Evolutionary conservation across 2,329 filamentous ascomycete genomes (phyloP), one percentile per base, ranked within the genome.

Genomic region (Esteya vermicola): DNA sequence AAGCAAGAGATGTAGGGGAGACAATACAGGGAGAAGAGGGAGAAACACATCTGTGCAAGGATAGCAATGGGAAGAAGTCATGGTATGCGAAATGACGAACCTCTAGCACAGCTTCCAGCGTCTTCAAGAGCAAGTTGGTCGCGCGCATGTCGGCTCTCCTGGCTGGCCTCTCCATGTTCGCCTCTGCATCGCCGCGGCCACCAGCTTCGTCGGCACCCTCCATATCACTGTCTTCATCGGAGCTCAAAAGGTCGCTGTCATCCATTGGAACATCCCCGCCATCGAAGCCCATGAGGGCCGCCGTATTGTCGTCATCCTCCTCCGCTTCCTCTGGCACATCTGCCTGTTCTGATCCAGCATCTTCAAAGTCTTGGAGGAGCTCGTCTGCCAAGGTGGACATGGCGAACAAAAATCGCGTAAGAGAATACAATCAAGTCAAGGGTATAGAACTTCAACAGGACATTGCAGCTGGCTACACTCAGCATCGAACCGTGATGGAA

Each of bases 301-400:
- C 54, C 23, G 63, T 58, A 38, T 63, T 59, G 31, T 66, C n/a
- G n/a, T n/a, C n/a, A n/a, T n/a, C 58, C 39, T 61, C 57, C 39
- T 62, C 56, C 45, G 67, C 63, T 38, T 70, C 64, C 42, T 72
- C 65, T 35, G 70, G 66, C 25, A 74, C 66, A 27, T 75, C 74
- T 45, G 80, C 79, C 28, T 71, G 75, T 51, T 91, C 84, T 39
- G 85, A 85, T 38, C 78, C 85, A 6, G 78, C 84, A 54, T 93
- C 85, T 52, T 86, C 85, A 48, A 93, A 91, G 57, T 93, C 85
- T 54, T 91, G 84, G 51, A 96, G 70, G 10, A 98, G 73, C 57
- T 96, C 89, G 54, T 96, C 88, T 46, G 85, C 89, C 47, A 93
- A 72, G 33, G 85, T 93, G 57, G 89, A 85, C 86, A 95, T 93